A percentile compares a stretch with the other conserved stretches of the same genome.
phyloP scores from a whole-genome alignment of 345 rosid species.

The Ceriops tagal region DNA sequence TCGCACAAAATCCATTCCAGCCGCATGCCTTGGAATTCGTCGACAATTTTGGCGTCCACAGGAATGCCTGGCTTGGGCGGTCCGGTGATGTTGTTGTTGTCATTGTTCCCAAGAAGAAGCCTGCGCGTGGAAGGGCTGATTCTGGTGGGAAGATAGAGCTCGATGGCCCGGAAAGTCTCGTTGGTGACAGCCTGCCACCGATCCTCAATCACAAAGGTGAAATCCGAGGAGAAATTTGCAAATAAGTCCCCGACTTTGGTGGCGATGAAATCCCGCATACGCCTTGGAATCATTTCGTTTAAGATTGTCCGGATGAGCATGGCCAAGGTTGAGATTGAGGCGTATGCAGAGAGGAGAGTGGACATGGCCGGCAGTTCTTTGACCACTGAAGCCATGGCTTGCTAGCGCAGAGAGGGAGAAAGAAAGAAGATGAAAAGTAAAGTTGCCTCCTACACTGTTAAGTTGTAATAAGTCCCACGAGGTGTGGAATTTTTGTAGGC shows the following conservation, averaged over 20 bases:
- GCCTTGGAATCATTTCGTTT: slow-evolving; percentile 31
- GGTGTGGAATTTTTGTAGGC: no score
- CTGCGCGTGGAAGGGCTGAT: slow-evolving; percentile 21
- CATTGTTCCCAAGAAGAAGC: slow-evolving; percentile 33
- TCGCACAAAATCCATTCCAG: slow-evolving; percentile 29
- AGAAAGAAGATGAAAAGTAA: background rate
- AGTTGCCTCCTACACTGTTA: no score
- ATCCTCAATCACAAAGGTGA: slow-evolving; percentile 36
- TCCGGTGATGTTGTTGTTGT: slow-evolving; percentile 20
- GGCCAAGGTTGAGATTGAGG: slow-evolving; percentile 27
- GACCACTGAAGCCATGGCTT: slow-evolving; percentile 20
- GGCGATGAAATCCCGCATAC: slow-evolving; percentile 14
- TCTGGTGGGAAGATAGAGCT: slow-evolving; percentile 33
- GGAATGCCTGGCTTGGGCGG: slow-evolving; percentile 30
- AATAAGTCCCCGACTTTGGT: slow-evolving; percentile 9
- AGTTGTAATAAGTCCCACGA: no score
- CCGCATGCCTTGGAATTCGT: slow-evolving; percentile 21
- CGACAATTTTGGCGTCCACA: slow-evolving; percentile 17
- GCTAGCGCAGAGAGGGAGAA: background rate
- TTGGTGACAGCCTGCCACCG: slow-evolving; percentile 39
- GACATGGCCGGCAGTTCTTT: slow-evolving; percentile 25
- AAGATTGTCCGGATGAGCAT: slow-evolving; percentile 34
- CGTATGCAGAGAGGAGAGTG: slow-evolving; percentile 29
- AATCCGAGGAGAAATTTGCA: slow-evolving; percentile 22
- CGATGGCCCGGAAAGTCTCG: slow-evolving; percentile 33